Base-by-base conservation (phyloP, 2,329 filamentous ascomycete genomes). In the Xylariaceae sp. region DNA sequence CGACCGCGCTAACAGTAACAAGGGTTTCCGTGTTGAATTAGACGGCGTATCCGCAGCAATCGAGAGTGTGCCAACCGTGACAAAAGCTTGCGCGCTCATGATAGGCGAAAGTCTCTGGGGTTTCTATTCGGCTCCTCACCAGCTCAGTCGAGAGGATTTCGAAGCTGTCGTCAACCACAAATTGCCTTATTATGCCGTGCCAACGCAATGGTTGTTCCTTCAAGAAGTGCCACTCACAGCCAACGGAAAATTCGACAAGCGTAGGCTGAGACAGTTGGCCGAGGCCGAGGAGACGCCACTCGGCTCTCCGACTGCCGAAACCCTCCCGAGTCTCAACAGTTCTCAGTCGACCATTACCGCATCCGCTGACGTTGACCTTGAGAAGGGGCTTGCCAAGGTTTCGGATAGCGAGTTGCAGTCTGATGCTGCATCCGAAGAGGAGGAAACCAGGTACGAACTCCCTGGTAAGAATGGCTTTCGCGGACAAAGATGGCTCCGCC, bases 11-110 rank as follows among this genome's bases (percentile, higher is more conserved):
- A 11, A 26, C 31, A 50, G 8, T 16, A 8, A 11, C 30, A 39
- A 66, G 68, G 77, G 78, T 7, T 80, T 81, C 54, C 73, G 78
- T 18, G 73, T 82, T 34, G 77, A 81, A 56, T 69, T 81, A 9
- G 77, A 80, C 41, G 74, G 77, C 28, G 70, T 81, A 19, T 68
- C 76, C 2, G 60, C 68, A n/a, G 69, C 71, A 11, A 63, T 76
- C 42, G 69, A 68, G 48, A 63, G 65, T 32, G 68, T 66, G 17
- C 63, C 69, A 0, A 66, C 64, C 2, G 67, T 79, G 22, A 65
- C 58, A 39, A 69, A 69, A 49, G 74, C 70, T 2, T 69, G 69
- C 19, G 68, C 69, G 4, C 56, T 78, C 29, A 55, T 74, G 26
- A 64, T 77, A 30, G 63, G 72, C 36, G 66, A 65, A 6, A 56